Percentiles rank a stretch among this genome's conserved stretches.
Conservation (phyloP, 176 grass and related monocot species). For the Areca catechu region DNA sequence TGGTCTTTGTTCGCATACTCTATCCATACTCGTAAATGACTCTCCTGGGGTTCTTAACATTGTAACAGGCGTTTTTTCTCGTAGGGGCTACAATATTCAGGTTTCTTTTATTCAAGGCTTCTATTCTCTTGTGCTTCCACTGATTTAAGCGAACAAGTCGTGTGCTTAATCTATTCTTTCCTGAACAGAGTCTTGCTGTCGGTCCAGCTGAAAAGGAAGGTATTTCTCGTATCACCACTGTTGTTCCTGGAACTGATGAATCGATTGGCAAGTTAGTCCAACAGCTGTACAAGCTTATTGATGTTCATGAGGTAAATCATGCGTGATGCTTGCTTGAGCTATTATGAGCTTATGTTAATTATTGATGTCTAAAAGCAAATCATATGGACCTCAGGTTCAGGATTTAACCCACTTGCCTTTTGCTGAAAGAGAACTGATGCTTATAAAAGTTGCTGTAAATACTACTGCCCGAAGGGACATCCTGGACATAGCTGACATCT, state of each 20-base stretch:
- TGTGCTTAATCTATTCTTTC: neutral
- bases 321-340: neutral
- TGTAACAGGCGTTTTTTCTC: constrained; percentile 87
- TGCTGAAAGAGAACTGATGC: constrained; percentile 87
- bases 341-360: too few relatives aligned
- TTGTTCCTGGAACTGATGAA: constrained; percentile 80
- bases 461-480: constrained; percentile 79
- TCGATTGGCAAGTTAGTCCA: constrained; percentile 74
- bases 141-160: constrained; percentile 9
- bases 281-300: constrained; percentile 84
- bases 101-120: constrained; percentile 23
- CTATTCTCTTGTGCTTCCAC: neutral
- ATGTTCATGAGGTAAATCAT: constrained; percentile 62
- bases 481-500: constrained; percentile 86
- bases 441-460: constrained; percentile 92
- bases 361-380: too few relatives aligned
- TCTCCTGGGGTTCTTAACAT: constrained; percentile 85
- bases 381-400: constrained; percentile 38
- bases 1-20: constrained; percentile 77
- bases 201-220: constrained; percentile 69
- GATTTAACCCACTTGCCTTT: constrained; percentile 81
- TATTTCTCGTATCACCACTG: constrained; percentile 84
- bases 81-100: constrained; percentile 99
- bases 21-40: constrained; percentile 90
- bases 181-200: constrained; percentile 85